Evolutionary conservation across 1,139 yeast species (phyloP), one percentile per base, ranked within the genome.

Genomic region (Yamadazyma dushanensis): DNA sequence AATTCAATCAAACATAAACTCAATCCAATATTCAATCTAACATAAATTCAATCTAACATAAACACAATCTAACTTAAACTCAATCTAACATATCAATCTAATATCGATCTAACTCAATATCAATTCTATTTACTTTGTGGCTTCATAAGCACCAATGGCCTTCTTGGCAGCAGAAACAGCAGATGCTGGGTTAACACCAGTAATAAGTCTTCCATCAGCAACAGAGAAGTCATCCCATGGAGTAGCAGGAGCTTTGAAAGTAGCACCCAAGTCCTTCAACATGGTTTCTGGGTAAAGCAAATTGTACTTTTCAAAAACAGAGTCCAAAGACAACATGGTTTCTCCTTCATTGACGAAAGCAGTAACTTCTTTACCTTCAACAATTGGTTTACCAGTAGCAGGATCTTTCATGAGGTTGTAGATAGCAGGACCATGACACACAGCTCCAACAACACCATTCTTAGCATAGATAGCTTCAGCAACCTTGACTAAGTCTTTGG

Each of bases 341-440:
- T 79, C 84, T 36, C 82, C 86, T 21, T 50, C 56, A 45, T 76
- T 76, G 19, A 82, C 73, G 62, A 80, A 80, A 2, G 84, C 85
- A 19, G 86, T 78, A 34, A 76, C 63, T 24, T 62, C 65, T 55
- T 71, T 76, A 37, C 79, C 83, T 45, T 73, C 58, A 41, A 73
- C 61, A 36, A 80, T 49, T 7, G 62, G 58, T 34, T 66, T 60
- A 28, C 78, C 79, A 21, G 69, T 63, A 16, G 53, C 45, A 31
- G 58, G 49, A 44, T 72, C 74, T 29, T 53, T 61, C 45, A 78
- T 56, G 32, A 67, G 63, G 24, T 65, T 71, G 38, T 80, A 73
- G 43, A 78, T 65, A 27, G 70, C 70, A 9, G 84, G 83, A 4
- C 85, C 87, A 46, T 80, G 87, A 57, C 87, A 80, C 16, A 80